phyloP scores from a whole-genome alignment of 495 filamentous ascomycete genomes.

The Amniculicola lignicola region DNA sequence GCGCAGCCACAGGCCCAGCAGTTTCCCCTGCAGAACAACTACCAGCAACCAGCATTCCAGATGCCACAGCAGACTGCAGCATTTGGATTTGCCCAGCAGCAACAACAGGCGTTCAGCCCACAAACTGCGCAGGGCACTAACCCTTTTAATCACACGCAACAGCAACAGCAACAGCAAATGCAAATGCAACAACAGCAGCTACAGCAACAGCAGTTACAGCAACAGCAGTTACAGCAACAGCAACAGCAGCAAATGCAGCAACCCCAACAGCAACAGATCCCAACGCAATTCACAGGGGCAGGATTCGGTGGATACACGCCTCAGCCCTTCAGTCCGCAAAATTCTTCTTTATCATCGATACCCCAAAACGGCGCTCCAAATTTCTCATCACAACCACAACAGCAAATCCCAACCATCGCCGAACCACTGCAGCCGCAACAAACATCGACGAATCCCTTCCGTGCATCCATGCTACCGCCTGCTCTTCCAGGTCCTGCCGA shows the following conservation, averaged over 20 bases:
- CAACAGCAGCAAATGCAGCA: constrained; percentile 45
- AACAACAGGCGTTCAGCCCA: constrained; percentile 43
- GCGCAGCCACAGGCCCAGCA: constrained; percentile 48
- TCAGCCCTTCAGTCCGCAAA: constrained; percentile 40
- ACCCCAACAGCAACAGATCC: constrained; percentile 46
- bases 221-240: constrained; percentile 49
- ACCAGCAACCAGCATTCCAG: constrained; percentile 39
- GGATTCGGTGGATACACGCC: constrained; percentile 81
- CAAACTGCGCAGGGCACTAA: constrained; percentile 43
- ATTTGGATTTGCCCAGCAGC: constrained; percentile 47
- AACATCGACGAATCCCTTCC: constrained; percentile 41
- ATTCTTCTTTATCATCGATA: constrained; percentile 52
- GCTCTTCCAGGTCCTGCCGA: constrained; percentile 2
- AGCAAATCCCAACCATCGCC: constrained; percentile 21
- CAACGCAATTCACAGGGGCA: constrained; percentile 66
- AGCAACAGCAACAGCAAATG: constrained; percentile 32
- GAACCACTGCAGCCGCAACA: constrained; percentile 34
- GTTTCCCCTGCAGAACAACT: constrained; percentile 46
- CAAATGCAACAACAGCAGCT: constrained; percentile 46
- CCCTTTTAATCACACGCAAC: constrained; percentile 54
- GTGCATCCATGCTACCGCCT: constrained; percentile 36
- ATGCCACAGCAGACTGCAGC: constrained; percentile 46
- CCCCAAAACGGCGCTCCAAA: constrained; percentile 60
- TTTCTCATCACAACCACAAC: constrained; percentile 47
- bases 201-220: constrained; percentile 39